Conservation (phyloP, 1,284 basidiomycete species). For the Marasmius sp. region DNA sequence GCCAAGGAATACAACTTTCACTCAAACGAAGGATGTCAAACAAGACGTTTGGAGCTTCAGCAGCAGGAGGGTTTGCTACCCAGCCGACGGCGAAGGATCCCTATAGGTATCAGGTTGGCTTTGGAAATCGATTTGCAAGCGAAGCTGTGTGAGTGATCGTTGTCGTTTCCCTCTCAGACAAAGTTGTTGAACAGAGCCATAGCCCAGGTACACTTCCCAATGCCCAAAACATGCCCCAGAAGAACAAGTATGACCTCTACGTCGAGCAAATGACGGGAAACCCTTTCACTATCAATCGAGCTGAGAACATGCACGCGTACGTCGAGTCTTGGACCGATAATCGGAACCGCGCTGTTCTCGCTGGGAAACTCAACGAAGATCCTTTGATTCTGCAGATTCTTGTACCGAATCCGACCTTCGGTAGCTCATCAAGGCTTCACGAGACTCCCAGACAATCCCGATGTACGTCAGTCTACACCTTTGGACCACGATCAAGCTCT, state of each 20-base stretch:
- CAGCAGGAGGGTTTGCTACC: slow-evolving; percentile 40
- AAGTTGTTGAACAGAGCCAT: slow-evolving; percentile 1
- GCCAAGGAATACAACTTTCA: not conserved
- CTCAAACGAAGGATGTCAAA: slow-evolving; percentile 1
- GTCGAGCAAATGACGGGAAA: slow-evolving; percentile 60
- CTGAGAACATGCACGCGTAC: slow-evolving; percentile 38
- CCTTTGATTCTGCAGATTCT: slow-evolving; percentile 38
- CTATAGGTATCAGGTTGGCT: slow-evolving; percentile 56
- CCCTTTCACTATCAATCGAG: slow-evolving; percentile 57
- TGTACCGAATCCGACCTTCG: slow-evolving; percentile 68
- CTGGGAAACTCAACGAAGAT: too few relatives aligned
- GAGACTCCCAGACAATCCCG: slow-evolving; percentile 53
- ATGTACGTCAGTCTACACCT: slow-evolving; percentile 37
- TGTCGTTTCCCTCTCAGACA: not conserved
- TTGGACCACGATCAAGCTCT: not conserved
- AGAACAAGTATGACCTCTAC: slow-evolving; percentile 61
- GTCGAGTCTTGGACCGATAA: slow-evolving; percentile 12
- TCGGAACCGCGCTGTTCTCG: too few relatives aligned
- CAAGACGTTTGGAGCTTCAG: slow-evolving; percentile 34
- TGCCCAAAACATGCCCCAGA: slow-evolving; percentile 64
- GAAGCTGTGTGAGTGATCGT: slow-evolving; percentile 47
- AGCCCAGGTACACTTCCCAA: slow-evolving; percentile 54
- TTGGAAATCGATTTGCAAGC: slow-evolving; percentile 52
- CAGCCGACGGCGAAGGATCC: slow-evolving; percentile 46
- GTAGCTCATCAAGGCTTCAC: slow-evolving; percentile 69